Evolutionary conservation across 179 eudicot genomes (phyloP).

Genomic region (Beta lomatogona): DNA sequence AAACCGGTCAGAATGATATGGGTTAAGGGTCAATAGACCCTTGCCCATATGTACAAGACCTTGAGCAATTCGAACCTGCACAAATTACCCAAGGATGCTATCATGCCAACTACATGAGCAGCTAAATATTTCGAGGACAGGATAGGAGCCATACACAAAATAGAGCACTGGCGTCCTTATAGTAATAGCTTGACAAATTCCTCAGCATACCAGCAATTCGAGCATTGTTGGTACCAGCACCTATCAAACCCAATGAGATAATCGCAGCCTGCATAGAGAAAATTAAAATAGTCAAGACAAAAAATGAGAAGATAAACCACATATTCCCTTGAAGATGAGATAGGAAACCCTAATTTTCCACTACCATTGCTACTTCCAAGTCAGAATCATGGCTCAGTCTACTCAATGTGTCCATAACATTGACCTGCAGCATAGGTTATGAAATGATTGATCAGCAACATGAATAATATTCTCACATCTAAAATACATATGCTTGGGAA

Average conservation of each 20-base stretch:
- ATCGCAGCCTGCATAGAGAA: constrained; percentile 74
- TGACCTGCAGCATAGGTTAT: constrained; percentile 57
- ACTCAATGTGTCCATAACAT: constrained; percentile 98
- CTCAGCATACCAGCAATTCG: constrained; percentile 98
- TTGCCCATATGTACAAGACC: constrained; percentile 95
- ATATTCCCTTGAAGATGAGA: neutral
- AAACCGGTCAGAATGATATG: constrained; percentile 91
- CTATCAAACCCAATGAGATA: constrained; percentile 84
- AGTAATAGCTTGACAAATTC: constrained; percentile 88
- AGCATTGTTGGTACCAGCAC: constrained; percentile 97
- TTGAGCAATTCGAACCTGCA: constrained; percentile 97
- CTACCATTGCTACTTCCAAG: constrained; percentile 92
- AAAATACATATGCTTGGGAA: neutral
- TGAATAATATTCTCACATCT: neutral
- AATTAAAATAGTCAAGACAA: constrained; percentile 2
- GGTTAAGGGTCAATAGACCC: constrained; percentile 85
- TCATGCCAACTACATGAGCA: neutral
- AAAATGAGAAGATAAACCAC: neutral
- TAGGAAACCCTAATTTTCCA: neutral
- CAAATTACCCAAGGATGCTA: constrained; percentile 3
- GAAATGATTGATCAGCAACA: constrained; percentile 21
- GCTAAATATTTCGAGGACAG: neutral
- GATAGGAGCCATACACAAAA: constrained; percentile 64
- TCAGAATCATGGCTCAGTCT: constrained; percentile 97
- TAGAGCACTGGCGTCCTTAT: constrained; percentile 86